Base-by-base conservation (phyloP, 1,139 yeast species). In the Suhomyces ambrosiae region DNA sequence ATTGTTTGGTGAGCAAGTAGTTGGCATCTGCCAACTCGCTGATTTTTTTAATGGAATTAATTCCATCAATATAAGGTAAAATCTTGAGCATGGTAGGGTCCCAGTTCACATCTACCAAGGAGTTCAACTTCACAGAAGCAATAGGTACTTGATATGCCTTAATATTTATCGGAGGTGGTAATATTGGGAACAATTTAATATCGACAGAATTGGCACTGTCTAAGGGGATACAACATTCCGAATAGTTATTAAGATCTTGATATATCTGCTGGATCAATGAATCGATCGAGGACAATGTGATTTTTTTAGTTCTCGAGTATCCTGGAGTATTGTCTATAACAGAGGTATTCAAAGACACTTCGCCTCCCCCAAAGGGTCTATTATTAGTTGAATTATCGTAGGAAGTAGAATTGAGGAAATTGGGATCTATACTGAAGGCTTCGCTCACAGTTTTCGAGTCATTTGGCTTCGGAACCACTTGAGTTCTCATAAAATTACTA, bases 61-160 rank as follows among this genome's bases (percentile, higher is more conserved):
- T 71, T 1, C 99, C 98, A 54, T 94, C 80, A 31, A 92, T 87
- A 49, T 72, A 85, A 0, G 97, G 96, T 10, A 88, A 64, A 23
- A 92, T 86, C 48, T 85, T 84, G 29, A 88, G 70, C 94, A 92
- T 85, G 2, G 97, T 92, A 1, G 97, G 97, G 56, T 92, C 98
- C 97, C 98, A 92, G 51, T 86, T 86, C 5, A 85, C 85, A 60
- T 92, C 98, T 23, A 87, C 82, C 46, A 92, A 68, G 24, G 78
- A 68, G 26, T 73, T 72, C 24, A 90, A 63, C 38, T 82, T 79
- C 2, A 90, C 95, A 0, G 92, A 83, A 4, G 95, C 78, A 3
- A 89, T 79, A 0, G 98, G 98, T 0, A 92, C 98, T 56, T 92
- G 96, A 52, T 75, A 69, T 24, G 89, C 77, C 56, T 79, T 63